Base-by-base conservation (phyloP, 106 monocot genomes). In the Acorus gramineus region DNA sequence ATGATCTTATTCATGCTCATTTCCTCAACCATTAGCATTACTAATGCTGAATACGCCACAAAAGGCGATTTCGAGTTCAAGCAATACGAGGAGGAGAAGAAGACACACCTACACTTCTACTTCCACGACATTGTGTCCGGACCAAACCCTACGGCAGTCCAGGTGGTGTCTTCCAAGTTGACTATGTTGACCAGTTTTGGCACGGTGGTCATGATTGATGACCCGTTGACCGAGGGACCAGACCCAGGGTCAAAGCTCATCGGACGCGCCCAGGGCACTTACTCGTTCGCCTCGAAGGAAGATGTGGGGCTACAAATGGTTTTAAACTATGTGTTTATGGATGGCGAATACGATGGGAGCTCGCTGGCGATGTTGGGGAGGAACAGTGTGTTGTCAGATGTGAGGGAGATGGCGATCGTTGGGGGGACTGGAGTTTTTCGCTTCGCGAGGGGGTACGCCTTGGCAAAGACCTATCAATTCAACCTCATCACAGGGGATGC, bases 31-130 rank as follows among this genome's bases (percentile, higher is more conserved):
- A 28, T 28, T 28, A 28, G 28, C 1, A 28, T 28, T 1, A 28
- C 28, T 28, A 28, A 28, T 28, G 28, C 28, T 1, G 28, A 28
- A 28, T 28, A 28, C 28, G 28, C 28, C 28, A 28, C 28, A 28
- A 28, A 28, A 28, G 28, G 28, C 28, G 28, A 28, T 28, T 28
- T 28, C 28, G 28, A 28, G 28, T 28, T 28, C 28, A 28, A 28
- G 28, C 28, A 28, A 28, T 28, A 28, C 28, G 28, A 28, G 28
- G 28, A 28, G 28, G 28, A 28, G 28, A 28, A 28, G 28, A 28
- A 28, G 14, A 73, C 79, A 14, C 11, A 59, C 14, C 69, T 79
- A 8, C 79, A 65, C 63, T 74, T 79, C 74, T 79, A 61, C 79
- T 53, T 79, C 42, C 79, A 79, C 54, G 74, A 79, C 64, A 69